Conservation (phyloP, 1,139 yeast species). For the Saccharomyces uvarum region DNA sequence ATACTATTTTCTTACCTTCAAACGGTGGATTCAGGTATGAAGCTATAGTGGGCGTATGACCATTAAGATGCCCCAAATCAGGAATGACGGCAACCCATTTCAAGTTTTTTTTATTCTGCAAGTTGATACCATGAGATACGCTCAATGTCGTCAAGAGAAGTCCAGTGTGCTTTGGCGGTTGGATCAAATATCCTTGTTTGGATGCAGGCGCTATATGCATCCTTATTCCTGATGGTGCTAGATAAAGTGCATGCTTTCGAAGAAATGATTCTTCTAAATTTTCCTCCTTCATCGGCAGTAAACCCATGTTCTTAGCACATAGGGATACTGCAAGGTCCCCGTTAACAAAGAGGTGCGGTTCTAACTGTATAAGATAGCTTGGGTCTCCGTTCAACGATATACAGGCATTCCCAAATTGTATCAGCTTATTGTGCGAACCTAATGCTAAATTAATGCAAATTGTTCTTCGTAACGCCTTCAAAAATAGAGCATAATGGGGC, state of each 20-base stretch:
- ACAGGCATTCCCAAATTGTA: conserved; percentile 52
- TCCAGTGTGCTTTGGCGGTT: conserved; percentile 47
- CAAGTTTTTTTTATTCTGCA: conserved; percentile 25
- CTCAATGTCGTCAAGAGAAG: conserved; percentile 43
- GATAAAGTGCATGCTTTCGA: conserved; percentile 44
- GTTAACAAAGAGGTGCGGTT: conserved; percentile 46
- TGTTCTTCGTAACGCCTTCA: conserved; percentile 54
- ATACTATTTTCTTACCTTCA: conserved; percentile 51
- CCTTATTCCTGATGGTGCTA: conserved; percentile 71
- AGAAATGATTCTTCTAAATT: conserved; percentile 20
- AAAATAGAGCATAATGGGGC: conserved; percentile 47
- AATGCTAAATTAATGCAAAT: conserved; percentile 41
- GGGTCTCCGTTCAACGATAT: conserved; percentile 18
- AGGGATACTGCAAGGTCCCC: conserved; percentile 44
- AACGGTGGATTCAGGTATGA: conserved; percentile 45
- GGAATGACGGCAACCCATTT: conserved; percentile 64
- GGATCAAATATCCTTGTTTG: conserved; percentile 36
- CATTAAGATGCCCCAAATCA: conserved; percentile 58
- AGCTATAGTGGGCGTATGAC: conserved; percentile 57
- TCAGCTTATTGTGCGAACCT: conserved; percentile 33
- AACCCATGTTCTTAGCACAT: conserved; percentile 27
- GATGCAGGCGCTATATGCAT: conserved; percentile 40
- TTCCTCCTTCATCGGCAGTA: conserved; percentile 22
- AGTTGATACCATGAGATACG: conserved; percentile 48
- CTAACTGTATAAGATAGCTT: conserved; percentile 40